phyloP scores from a whole-genome alignment of 805 yeast species.

The Zygoascus ofunaensis region DNA sequence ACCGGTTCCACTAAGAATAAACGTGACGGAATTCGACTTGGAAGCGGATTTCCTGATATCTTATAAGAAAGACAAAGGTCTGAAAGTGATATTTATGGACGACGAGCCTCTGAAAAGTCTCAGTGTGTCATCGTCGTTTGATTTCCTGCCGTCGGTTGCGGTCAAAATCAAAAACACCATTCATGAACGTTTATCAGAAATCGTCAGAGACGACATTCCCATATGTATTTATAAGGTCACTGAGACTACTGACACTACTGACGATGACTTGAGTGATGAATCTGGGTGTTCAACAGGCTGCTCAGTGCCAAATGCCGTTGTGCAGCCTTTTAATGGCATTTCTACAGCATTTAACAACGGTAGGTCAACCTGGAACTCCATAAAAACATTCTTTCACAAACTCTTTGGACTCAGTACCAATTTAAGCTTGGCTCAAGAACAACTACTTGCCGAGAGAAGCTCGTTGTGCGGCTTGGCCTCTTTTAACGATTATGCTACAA shows the following conservation, averaged over 20 bases:
- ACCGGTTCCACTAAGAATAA: slow-evolving; percentile 24
- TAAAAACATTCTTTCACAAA: neutral
- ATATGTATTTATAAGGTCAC: neutral
- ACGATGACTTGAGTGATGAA: too few relatives aligned
- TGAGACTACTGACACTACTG: too few relatives aligned
- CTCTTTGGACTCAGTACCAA: neutral
- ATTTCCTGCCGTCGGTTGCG: slow-evolving; percentile 25
- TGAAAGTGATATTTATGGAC: slow-evolving; percentile 21
- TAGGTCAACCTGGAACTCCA: too few relatives aligned
- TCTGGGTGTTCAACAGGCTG: too few relatives aligned
- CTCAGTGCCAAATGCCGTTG: too few relatives aligned
- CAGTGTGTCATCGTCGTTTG: slow-evolving; percentile 24
- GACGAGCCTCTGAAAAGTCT: slow-evolving; percentile 25
- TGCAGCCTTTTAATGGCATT: too few relatives aligned
- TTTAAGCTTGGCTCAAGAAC: neutral
- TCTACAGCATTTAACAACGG: too few relatives aligned
- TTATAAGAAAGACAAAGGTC: slow-evolving; percentile 23
- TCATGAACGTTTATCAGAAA: slow-evolving; percentile 19
- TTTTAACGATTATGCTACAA: neutral
- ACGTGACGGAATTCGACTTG: slow-evolving; percentile 17
- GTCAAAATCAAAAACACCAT: slow-evolving; percentile 18
- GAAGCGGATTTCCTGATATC: slow-evolving; percentile 23
- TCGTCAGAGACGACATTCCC: slow-evolving; percentile 29
- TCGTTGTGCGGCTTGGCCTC: neutral
- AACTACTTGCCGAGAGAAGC: neutral